Conservation (phyloP, 495 filamentous ascomycete genomes). For the Annulohypoxylon moriforme region DNA sequence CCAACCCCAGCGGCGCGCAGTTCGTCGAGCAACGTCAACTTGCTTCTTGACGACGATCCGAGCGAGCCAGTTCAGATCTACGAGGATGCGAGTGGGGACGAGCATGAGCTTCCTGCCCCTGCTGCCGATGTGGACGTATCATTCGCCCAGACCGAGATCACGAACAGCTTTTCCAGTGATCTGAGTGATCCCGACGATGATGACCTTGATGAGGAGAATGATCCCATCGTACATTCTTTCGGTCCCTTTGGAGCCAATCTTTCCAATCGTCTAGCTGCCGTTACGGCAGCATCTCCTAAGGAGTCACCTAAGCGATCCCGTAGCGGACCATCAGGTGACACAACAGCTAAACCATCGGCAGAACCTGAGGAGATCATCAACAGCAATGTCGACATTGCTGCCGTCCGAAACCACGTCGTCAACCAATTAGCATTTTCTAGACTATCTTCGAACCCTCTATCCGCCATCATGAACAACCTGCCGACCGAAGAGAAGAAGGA, state of each 20-base stretch:
- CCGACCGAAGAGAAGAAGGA: constrained; percentile 71
- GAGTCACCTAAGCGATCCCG: constrained; percentile 55
- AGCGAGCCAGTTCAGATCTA: constrained; percentile 63
- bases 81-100: constrained; percentile 66
- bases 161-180: constrained; percentile 66
- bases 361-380: constrained; percentile 44
- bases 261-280: constrained; percentile 79
- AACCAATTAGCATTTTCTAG: constrained; percentile 98
- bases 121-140: constrained; percentile 34
- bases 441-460: constrained; percentile 90
- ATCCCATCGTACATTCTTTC: constrained; percentile 89
- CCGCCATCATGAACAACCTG: constrained; percentile 85
- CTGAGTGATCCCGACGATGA: constrained; percentile 75
- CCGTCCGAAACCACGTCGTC: constrained; percentile 80
- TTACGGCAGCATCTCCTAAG: constrained; percentile 70
- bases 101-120: constrained; percentile 51
- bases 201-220: constrained; percentile 91
- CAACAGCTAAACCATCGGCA: constrained; percentile 43
- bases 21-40: constrained; percentile 47
- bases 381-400: constrained; percentile 36
- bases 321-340: constrained; percentile 42
- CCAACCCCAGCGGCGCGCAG: constrained; percentile 72
- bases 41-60: constrained; percentile 46
- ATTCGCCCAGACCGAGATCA: constrained; percentile 50
- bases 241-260: constrained; percentile 88